Base-by-base conservation (phyloP, 257 asterid species). In the Nicotiana knightiana region DNA sequence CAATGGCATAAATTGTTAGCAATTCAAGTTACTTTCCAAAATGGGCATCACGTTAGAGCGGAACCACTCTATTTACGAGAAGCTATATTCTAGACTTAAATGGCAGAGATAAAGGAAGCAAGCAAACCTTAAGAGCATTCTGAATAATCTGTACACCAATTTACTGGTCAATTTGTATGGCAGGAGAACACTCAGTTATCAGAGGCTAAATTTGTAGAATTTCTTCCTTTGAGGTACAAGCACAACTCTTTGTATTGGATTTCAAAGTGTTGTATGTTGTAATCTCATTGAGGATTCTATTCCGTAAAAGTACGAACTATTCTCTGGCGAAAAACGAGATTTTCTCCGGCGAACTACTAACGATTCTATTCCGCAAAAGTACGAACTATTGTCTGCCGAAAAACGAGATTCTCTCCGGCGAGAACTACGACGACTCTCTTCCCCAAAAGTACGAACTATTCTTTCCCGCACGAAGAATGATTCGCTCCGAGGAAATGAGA, bases 141-240 rank as follows among this genome's bases (percentile, higher is more conserved):
- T 96, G 98, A 85, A 96, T 96, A 68, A 94, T 94, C 85, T 94
- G 98, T 64, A 94, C 97, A 68, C 98, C 97, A 46, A 94, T 93
- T 88, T 91, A 91, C 90, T 94, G 97, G 67, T 94, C 98, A 67
- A 94, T 24, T 67, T 16, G 28, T 17, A 67, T 67, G 75, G 4
- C 16, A 67, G 28, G 9, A 67, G 75, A 37, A 8, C 5, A 6
- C 61, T 16, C 26, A 33, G 26, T 66, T 66, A 33, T 66, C 73
- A 32, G 28, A 33, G 35, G 51, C 76, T 33, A 33, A 67, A 17
- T 3, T 32, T 33, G 37, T 32, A 16, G 75, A 16, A 5, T 33
- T 66, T 66, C 75, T 33, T 32, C 75, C 76, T 17, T 12, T 17
- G 51, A 43, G 51, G 51, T 43, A 43, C 1, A 33, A 67, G 15